phyloP scores from a whole-genome alignment of 768 basidiomycete species.

The Tricholoma matsutake region DNA sequence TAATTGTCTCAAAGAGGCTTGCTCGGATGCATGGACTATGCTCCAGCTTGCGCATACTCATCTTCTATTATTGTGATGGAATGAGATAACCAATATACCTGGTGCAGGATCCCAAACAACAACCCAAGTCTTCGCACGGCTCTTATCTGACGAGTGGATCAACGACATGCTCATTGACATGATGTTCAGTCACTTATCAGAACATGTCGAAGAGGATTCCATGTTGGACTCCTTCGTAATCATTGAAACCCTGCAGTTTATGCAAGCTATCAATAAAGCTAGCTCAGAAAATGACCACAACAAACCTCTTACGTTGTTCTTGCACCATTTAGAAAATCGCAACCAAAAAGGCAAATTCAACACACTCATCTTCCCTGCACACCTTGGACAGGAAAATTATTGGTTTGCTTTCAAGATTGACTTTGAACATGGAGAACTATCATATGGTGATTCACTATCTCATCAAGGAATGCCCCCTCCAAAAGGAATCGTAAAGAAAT shows the following conservation, averaged over 20 bases:
- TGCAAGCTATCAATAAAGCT: conserved; percentile 7
- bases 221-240: conserved; percentile 5
- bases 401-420: conserved; percentile 7
- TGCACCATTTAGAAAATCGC: background rate
- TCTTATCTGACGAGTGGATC: conserved; percentile 1
- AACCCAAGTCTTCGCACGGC: background rate
- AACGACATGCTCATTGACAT: conserved; percentile 5
- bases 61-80: background rate
- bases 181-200: conserved; percentile 9
- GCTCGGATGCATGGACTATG: too few relatives aligned
- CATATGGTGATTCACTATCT: background rate
- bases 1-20: background rate
- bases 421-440: background rate
- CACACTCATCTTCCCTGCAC: background rate
- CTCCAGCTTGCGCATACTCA: background rate
- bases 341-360: background rate
- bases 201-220: conserved; percentile 1
- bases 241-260: conserved; percentile 9
- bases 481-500: background rate
- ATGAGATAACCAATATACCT: background rate
- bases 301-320: conserved; percentile 1
- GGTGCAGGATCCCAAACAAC: background rate
- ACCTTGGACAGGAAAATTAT: background rate
- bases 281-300: background rate
- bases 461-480: background rate